Evolutionary conservation across 345 rosid species (phyloP).

Genomic region (Turritis glabra): DNA sequence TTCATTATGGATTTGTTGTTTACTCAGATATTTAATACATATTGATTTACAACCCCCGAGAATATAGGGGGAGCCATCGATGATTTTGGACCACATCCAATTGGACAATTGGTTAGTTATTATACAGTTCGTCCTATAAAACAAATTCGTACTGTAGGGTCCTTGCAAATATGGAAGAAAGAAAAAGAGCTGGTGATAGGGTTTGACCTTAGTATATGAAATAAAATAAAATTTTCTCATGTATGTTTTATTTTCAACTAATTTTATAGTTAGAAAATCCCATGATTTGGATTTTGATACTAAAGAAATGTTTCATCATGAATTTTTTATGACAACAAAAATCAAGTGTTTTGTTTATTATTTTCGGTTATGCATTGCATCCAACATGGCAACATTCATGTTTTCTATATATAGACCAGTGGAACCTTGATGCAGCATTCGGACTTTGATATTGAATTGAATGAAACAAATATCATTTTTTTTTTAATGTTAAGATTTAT

Average conservation of each 20-base stretch:
- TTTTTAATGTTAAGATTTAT: too few relatives aligned
- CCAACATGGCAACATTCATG: too few relatives aligned
- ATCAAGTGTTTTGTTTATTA: too few relatives aligned
- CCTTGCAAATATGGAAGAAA: conserved; percentile 8
- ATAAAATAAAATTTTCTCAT: neutral
- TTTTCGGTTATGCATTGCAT: too few relatives aligned
- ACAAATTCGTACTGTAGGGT: conserved; percentile 16
- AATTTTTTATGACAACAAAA: neutral
- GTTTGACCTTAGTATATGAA: neutral
- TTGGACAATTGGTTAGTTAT: conserved; percentile 8
- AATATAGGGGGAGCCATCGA: conserved; percentile 3
- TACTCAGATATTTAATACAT: too few relatives aligned
- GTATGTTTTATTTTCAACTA: neutral
- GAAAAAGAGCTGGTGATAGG: neutral
- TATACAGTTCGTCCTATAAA: neutral
- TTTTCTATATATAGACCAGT: too few relatives aligned
- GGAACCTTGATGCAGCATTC: too few relatives aligned
- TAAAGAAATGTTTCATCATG: neutral
- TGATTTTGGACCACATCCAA: conserved; percentile 28
- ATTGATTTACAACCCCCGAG: conserved; percentile 16
- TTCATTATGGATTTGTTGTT: neutral
- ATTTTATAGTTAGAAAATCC: neutral
- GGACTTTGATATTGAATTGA: too few relatives aligned
- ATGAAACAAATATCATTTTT: too few relatives aligned
- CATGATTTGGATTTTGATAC: neutral